These are phyloP conservation scores for Pueraria montana DNA, from an alignment of 306 rosid species.

Conservation along the genomic window DNA sequence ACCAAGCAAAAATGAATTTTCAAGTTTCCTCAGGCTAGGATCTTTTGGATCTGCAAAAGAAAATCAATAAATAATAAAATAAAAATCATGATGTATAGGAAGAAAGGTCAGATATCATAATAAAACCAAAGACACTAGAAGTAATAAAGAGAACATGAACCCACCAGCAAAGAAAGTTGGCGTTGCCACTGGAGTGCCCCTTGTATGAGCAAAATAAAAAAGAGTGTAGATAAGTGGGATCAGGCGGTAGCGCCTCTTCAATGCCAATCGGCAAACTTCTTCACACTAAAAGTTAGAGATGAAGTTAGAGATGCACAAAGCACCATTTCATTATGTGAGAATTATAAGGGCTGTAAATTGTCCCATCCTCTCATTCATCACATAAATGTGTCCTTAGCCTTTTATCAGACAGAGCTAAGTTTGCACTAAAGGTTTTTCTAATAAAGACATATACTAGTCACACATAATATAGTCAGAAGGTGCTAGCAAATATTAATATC, in stretches of 20 bases:
- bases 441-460: slow-evolving; percentile 26
- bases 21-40: slow-evolving; percentile 75
- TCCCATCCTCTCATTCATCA: slow-evolving; percentile 23
- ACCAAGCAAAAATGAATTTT: slow-evolving; percentile 87
- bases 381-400: slow-evolving; percentile 39
- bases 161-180: slow-evolving; percentile 93
- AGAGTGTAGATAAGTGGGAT: slow-evolving; percentile 86
- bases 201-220: slow-evolving; percentile 85
- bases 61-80: slow-evolving; percentile 22
- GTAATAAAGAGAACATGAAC: slow-evolving; percentile 47
- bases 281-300: slow-evolving; percentile 73
- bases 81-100: slow-evolving; percentile 9
- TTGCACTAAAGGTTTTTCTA: slow-evolving; percentile 31
- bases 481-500: slow-evolving; percentile 28
- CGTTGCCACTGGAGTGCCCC: slow-evolving; percentile 77
- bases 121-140: slow-evolving; percentile 27
- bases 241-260: slow-evolving; percentile 85
- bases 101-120: slow-evolving; percentile 42
- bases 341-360: slow-evolving; percentile 15
- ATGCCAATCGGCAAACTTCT: slow-evolving; percentile 91
- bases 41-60: slow-evolving; percentile 78
- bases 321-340: slow-evolving; percentile 3
- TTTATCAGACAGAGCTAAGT: slow-evolving; percentile 3
- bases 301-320: slow-evolving; percentile 50
- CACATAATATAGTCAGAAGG: slow-evolving; percentile 27